Conservation (phyloP, 208 protist genomes). For the Strigomonas culicis region DNA sequence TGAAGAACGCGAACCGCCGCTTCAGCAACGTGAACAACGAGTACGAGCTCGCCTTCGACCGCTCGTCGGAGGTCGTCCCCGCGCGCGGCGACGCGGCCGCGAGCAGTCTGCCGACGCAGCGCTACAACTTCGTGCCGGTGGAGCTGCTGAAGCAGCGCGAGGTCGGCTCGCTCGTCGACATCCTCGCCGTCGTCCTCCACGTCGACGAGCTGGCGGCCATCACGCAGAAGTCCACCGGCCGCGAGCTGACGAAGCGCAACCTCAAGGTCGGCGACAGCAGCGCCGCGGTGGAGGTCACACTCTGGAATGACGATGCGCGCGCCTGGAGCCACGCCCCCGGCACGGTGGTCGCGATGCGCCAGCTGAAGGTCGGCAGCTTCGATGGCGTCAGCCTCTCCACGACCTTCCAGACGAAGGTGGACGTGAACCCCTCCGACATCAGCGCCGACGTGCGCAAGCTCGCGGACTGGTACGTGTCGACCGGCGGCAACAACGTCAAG, state of each 20-base stretch:
- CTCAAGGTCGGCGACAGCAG: constrained; percentile 77
- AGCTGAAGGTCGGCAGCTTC: constrained; percentile 81
- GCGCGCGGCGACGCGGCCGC: constrained; percentile 47
- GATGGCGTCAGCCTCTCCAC: constrained; percentile 83
- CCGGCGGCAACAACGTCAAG: constrained; percentile 70
- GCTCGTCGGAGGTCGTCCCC: constrained; percentile 67
- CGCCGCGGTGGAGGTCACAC: constrained; percentile 80
- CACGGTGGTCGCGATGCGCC: constrained; percentile 80
- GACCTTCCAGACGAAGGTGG: constrained; percentile 79
- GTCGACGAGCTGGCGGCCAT: constrained; percentile 73
- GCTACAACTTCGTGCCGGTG: constrained; percentile 89
- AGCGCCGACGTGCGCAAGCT: constrained; percentile 80
- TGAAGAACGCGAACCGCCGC: constrained; percentile 89
- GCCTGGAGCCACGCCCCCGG: constrained; percentile 52
- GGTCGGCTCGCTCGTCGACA: constrained; percentile 80
- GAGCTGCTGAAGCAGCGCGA: constrained; percentile 85
- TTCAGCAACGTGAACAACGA: constrained; percentile 93
- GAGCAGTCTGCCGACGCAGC: constrained; percentile 61
- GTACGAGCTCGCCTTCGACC: constrained; percentile 92
- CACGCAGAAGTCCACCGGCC: constrained; percentile 75
- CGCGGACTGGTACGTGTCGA: constrained; percentile 78
- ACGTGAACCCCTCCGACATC: constrained; percentile 70
- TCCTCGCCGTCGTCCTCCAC: constrained; percentile 73
- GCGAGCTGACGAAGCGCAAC: constrained; percentile 79
- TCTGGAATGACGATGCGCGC: constrained; percentile 88